Evolutionary conservation across 768 basidiomycete genomes (phyloP).

Genomic region (Mycena leptocephala): DNA sequence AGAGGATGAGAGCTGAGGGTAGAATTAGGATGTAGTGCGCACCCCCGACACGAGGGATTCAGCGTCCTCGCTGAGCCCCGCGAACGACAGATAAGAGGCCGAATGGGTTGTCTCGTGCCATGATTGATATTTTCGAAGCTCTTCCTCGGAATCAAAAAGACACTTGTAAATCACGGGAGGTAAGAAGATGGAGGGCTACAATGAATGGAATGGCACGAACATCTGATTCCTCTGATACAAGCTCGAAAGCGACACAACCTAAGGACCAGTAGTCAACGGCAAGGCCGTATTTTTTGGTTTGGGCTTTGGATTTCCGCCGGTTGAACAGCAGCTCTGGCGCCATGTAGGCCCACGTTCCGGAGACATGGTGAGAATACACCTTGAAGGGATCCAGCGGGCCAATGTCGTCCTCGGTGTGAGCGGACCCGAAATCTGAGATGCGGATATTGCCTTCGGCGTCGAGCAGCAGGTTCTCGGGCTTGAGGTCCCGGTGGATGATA

Average conservation of each 20-base stretch:
- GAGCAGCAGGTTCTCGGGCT: constrained; percentile 81
- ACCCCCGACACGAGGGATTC: constrained; percentile 52
- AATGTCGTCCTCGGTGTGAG: constrained; percentile 38
- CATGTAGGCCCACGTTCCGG: constrained; percentile 56
- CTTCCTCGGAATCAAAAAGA: constrained; percentile 48
- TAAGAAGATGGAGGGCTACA: background rate
- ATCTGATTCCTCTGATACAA: constrained; percentile 46
- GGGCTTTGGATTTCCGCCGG: constrained; percentile 5
- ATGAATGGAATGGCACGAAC: constrained; percentile 33
- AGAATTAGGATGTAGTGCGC: background rate
- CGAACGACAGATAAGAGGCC: constrained; percentile 42
- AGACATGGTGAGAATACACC: constrained; percentile 43
- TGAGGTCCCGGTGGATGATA: constrained; percentile 80
- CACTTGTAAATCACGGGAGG: constrained; percentile 37
- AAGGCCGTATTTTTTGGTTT: constrained; percentile 45
- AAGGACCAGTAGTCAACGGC: constrained; percentile 61
- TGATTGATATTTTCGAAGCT: constrained; percentile 39
- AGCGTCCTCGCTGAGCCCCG: constrained; percentile 38
- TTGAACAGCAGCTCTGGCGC: constrained; percentile 60
- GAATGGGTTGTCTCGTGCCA: constrained; percentile 29
- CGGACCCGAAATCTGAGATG: constrained; percentile 60
- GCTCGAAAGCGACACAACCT: constrained; percentile 58
- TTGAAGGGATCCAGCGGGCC: constrained; percentile 29
- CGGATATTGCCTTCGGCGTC: constrained; percentile 56
- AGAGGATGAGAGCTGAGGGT: background rate